A percentile compares a stretch with the other conserved stretches of the same genome.
Evolutionary conservation across 331 rosid genomes (phyloP).

Genomic region (Quercus lobata): DNA sequence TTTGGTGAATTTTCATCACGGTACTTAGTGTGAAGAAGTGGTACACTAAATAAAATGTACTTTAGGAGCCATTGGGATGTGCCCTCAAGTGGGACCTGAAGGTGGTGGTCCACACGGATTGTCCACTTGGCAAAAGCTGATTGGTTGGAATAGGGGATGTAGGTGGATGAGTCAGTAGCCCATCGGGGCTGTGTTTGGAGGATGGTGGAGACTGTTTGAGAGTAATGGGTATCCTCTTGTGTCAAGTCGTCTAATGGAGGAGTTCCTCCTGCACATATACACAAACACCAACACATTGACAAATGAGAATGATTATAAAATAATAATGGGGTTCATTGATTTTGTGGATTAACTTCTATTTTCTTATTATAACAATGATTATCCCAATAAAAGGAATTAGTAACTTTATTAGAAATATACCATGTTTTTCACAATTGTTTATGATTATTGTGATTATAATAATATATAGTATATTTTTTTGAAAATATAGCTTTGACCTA

Average conservation of each 20-base stretch:
- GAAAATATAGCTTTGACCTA: too few relatives aligned
- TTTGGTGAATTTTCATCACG: slow-evolving; percentile 43
- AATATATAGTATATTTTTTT: too few relatives aligned
- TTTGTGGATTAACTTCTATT: too few relatives aligned
- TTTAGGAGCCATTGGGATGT: slow-evolving; percentile 71
- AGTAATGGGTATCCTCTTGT: slow-evolving; percentile 75
- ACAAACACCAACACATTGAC: too few relatives aligned
- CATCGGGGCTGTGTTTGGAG: slow-evolving; percentile 56
- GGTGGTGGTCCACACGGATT: slow-evolving; percentile 17
- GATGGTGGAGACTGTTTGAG: slow-evolving; percentile 67
- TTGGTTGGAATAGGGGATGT: slow-evolving; percentile 35
- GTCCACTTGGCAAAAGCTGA: slow-evolving; percentile 75
- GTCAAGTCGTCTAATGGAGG: slow-evolving; percentile 43
- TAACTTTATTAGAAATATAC: too few relatives aligned
- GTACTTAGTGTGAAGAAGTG: slow-evolving; percentile 64
- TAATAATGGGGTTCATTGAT: too few relatives aligned
- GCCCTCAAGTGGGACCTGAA: slow-evolving; percentile 10
- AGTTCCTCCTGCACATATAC: slow-evolving; percentile 21
- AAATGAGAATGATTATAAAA: too few relatives aligned
- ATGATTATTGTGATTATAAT: too few relatives aligned
- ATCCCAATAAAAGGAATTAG: too few relatives aligned
- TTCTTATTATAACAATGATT: too few relatives aligned
- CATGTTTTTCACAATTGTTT: too few relatives aligned
- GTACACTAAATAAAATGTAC: slow-evolving; percentile 64
- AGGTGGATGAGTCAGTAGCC: slow-evolving; percentile 16